phyloP scores from a whole-genome alignment of 768 basidiomycete species.

The Daedaleopsis nitida region DNA sequence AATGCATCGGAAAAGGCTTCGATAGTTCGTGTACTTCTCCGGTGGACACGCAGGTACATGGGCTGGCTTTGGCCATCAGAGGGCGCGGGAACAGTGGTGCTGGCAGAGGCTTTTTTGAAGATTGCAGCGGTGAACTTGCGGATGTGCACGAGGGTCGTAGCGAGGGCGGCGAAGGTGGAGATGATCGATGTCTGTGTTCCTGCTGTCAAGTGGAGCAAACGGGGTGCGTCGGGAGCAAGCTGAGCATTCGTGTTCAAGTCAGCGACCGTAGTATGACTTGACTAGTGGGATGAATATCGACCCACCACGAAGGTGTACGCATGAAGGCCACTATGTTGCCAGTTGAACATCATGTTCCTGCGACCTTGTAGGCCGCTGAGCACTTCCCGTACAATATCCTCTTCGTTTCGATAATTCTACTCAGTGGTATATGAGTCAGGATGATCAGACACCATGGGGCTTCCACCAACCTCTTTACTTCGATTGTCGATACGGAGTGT shows the following conservation, averaged over 20 bases:
- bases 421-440: not conserved
- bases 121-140: slow-evolving; percentile 59
- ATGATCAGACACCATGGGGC: not conserved
- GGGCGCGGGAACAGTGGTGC: slow-evolving; percentile 16
- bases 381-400: slow-evolving; percentile 76
- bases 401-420: slow-evolving; percentile 72
- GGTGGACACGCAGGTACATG: slow-evolving; percentile 6
- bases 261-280: too few relatives aligned
- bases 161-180: slow-evolving; percentile 54
- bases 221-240: slow-evolving; percentile 55
- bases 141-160: slow-evolving; percentile 63
- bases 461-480: slow-evolving; percentile 41
- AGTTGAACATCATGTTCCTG: slow-evolving; percentile 55
- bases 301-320: slow-evolving; percentile 37
- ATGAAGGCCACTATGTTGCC: slow-evolving; percentile 27
- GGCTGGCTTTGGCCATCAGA: slow-evolving; percentile 2
- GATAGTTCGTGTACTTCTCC: slow-evolving; percentile 54
- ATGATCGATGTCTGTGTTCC: slow-evolving; percentile 68
- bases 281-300: too few relatives aligned
- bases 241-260: slow-evolving; percentile 21
- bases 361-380: slow-evolving; percentile 76
- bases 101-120: slow-evolving; percentile 36
- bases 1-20: slow-evolving; percentile 84
- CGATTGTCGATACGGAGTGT: slow-evolving; percentile 42
- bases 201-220: slow-evolving; percentile 67